Base-by-base conservation (phyloP, 2,329 filamentous ascomycete species). In the Penicillium thymicola region DNA sequence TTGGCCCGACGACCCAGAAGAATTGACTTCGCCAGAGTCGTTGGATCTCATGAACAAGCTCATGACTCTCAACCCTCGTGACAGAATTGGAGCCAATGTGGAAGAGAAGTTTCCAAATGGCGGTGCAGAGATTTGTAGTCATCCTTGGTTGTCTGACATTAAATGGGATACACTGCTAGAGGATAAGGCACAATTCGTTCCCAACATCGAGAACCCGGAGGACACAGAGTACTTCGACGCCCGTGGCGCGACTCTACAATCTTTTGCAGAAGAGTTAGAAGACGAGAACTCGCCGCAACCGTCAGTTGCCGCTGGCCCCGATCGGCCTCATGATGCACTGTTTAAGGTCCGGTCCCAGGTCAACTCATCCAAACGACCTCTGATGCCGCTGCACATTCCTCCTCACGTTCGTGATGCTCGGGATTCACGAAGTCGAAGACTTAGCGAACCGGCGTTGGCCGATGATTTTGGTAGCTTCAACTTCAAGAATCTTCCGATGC, bases 181-280 rank as follows among this genome's bases (percentile, higher is more conserved):
- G 68, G 93, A 97, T 62, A 92, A 97, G 69, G 92, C 95, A 4
- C 91, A 96, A 57, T 99, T 99, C 71, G 89, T 99, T 11, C 94
- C 94, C 0, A 89, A 90, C 40, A 88, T 89, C 1, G 91, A 96
- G 68, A 93, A 99, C 65, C 92, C 91, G 0, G 94, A 99, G 72
- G 93, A 99, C 69, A 99, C 94, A 0, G 95, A 99, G 70, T 99
- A 99, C 70, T 99, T 99, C 66, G 94, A 99, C 75, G 78, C 90
- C 23, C 85, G 94, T 63, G 94, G 94, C 28, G 94, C 94, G 16
- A 95, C 92, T 1, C 81, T 97, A 63, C 90, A 96, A 67, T 89
- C 90, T 3, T 99, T 99, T 72, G 87, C 89, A 0, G 92, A 96
- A 61, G 94, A 99, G 71, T 88, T 97, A 67, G 93, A 97, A 70